Evolutionary conservation across 2,329 filamentous ascomycete genomes (phyloP).

Genomic region (Botrytis medusae): DNA sequence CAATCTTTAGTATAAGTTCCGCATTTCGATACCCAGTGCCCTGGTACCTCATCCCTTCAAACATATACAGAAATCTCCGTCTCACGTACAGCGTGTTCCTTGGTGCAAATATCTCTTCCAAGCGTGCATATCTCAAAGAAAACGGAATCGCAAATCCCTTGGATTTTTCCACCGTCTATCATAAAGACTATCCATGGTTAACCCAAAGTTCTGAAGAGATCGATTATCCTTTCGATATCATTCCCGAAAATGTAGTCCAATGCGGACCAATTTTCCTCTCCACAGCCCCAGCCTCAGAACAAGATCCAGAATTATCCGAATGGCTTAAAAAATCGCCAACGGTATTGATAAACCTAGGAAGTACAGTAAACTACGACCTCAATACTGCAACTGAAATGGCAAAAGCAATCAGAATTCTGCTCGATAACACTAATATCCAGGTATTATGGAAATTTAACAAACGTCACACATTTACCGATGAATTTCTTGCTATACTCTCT

Average conservation of each 20-base stretch:
- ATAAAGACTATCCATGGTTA: slow-evolving; percentile 27
- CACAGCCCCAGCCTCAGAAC: slow-evolving; percentile 38
- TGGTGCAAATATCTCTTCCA: slow-evolving; percentile 24
- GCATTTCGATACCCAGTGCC: slow-evolving; percentile 48
- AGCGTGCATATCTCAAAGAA: slow-evolving; percentile 32
- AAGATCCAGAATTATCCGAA: slow-evolving; percentile 43
- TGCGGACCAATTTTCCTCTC: slow-evolving; percentile 48
- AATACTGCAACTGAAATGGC: slow-evolving; percentile 43
- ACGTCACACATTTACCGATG: not conserved
- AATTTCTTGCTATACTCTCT: slow-evolving; percentile 22
- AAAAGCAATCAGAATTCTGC: slow-evolving; percentile 39
- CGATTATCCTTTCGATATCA: slow-evolving; percentile 40
- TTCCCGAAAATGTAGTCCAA: slow-evolving; percentile 43
- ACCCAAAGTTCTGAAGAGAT: slow-evolving; percentile 25
- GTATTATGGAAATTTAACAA: slow-evolving; percentile 41
- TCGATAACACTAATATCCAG: slow-evolving; percentile 37
- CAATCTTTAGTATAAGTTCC: slow-evolving; percentile 32
- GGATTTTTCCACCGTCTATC: slow-evolving; percentile 13
- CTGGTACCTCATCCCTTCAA: slow-evolving; percentile 44
- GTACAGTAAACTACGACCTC: slow-evolving; percentile 24
- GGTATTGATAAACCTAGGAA: slow-evolving; percentile 49
- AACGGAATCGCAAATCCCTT: slow-evolving; percentile 27
- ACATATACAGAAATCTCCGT: slow-evolving; percentile 42
- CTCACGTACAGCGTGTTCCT: slow-evolving; percentile 26
- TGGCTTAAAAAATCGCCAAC: slow-evolving; percentile 47